Evolutionary conservation across 2,329 filamentous ascomycete species (phyloP).

Genomic region (Trichoderma atrobrunneum): DNA sequence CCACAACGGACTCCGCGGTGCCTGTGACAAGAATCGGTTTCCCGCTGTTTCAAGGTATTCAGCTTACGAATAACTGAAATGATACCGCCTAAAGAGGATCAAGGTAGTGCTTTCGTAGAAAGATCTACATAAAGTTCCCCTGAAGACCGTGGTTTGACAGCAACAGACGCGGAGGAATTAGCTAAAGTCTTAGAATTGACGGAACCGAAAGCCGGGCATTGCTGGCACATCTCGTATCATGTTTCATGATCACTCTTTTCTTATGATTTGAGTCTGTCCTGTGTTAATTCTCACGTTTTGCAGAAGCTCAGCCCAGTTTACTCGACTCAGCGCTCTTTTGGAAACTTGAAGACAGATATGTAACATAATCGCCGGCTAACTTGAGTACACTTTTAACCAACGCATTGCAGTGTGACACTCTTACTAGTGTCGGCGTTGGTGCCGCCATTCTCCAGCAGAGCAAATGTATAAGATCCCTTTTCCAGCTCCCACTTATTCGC

Average conservation of each 20-base stretch:
- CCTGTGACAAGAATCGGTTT: background rate
- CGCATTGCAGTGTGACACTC: conserved; percentile 12
- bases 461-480: conserved; percentile 16
- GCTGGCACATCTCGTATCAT: background rate
- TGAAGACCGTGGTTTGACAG: background rate
- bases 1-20: background rate
- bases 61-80: background rate
- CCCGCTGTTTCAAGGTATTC: background rate
- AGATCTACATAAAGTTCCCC: background rate
- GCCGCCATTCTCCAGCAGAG: conserved; percentile 14
- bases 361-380: background rate
- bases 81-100: background rate
- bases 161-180: background rate
- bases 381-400: background rate
- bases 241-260: background rate
- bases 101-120: background rate
- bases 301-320: background rate
- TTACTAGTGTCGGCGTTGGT: conserved; percentile 2
- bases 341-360: background rate
- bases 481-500: conserved; percentile 15
- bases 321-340: background rate
- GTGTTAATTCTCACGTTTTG: background rate
- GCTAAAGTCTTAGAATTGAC: background rate
- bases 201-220: background rate
- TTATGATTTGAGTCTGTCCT: background rate